A percentile compares a stretch with the other conserved stretches of the same genome.
Conservation (phyloP, 78 protist species). For the Polysphondylium violaceum region DNA sequence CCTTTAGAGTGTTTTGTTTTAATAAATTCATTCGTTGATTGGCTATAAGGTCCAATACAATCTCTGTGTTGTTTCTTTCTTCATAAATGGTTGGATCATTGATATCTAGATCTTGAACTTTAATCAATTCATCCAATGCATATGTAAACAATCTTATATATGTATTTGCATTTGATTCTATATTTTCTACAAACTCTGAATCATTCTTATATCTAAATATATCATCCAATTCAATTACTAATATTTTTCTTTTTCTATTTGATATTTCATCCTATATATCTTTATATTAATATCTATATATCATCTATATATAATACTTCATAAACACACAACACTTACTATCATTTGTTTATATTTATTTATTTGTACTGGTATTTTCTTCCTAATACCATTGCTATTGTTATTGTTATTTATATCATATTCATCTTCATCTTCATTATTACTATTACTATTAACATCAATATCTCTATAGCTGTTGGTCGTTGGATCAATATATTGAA, state of each 20-base stretch:
- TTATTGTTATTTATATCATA: background rate
- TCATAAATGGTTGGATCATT: background rate
- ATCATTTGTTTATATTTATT: slow-evolving; percentile 6
- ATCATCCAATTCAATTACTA: slow-evolving; percentile 79
- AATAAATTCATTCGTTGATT: slow-evolving; percentile 5
- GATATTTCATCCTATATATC: slow-evolving; percentile 23
- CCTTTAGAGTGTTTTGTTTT: slow-evolving; percentile 1
- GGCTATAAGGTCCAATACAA: slow-evolving; percentile 31
- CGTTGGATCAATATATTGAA: no score
- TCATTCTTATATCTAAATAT: slow-evolving; percentile 18
- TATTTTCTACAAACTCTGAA: background rate
- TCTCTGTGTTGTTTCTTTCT: no score
- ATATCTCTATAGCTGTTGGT: background rate
- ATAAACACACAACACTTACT: background rate
- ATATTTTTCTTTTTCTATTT: slow-evolving; percentile 34
- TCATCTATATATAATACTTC: background rate
- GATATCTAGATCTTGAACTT: background rate
- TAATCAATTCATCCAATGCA: slow-evolving; percentile 69
- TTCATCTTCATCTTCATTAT: background rate
- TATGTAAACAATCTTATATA: slow-evolving; percentile 55
- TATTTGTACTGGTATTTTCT: background rate
- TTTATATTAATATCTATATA: background rate
- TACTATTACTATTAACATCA: background rate
- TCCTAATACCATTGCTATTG: background rate
- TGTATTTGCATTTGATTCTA: slow-evolving; percentile 38